Percentiles rank a stretch among this genome's conserved stretches.
Conservation (phyloP, 371 early-diverging fungal species). For the Mortierella sp. region DNA sequence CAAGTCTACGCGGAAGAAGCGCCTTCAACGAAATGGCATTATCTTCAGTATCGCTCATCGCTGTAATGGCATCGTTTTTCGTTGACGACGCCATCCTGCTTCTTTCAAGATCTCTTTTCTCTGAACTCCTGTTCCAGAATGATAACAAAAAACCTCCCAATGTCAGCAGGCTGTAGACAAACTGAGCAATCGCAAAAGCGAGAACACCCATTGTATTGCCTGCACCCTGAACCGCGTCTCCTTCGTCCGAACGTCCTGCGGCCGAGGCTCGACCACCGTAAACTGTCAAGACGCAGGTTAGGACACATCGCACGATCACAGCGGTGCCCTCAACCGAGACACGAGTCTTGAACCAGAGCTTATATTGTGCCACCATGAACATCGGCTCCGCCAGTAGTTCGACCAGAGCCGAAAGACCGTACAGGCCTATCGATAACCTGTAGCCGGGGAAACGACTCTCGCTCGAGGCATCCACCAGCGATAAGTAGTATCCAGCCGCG, state of each 20-base stretch:
- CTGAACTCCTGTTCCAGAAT: slow-evolving; percentile 59
- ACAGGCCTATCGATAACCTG: slow-evolving; percentile 66
- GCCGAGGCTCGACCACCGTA: slow-evolving; percentile 54
- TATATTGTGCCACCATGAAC: slow-evolving; percentile 78
- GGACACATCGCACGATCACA: slow-evolving; percentile 76
- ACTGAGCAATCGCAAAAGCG: slow-evolving; percentile 83
- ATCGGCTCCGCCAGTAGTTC: slow-evolving; percentile 89
- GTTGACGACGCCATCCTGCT: slow-evolving; percentile 10
- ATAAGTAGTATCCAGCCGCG: slow-evolving; percentile 65
- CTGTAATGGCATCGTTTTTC: slow-evolving; percentile 11
- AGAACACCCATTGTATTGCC: slow-evolving; percentile 66
- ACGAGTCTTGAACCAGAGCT: slow-evolving; percentile 79
- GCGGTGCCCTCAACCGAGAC: slow-evolving; percentile 87
- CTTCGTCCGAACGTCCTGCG: not conserved
- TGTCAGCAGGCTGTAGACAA: slow-evolving; percentile 70
- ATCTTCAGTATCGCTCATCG: slow-evolving; percentile 6
- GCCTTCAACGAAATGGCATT: slow-evolving; percentile 28
- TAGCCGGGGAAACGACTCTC: slow-evolving; percentile 58
- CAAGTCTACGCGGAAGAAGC: slow-evolving; percentile 58
- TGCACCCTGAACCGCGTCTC: not conserved
- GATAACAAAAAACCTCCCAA: slow-evolving; percentile 67
- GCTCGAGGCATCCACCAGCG: slow-evolving; percentile 49
- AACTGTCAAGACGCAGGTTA: slow-evolving; percentile 73
- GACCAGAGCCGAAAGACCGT: slow-evolving; percentile 76
- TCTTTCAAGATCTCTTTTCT: slow-evolving; percentile 22